A percentile compares a stretch with the other conserved stretches of the same genome.
Evolutionary conservation across 768 basidiomycete species (phyloP).

Genomic region (Agrocybe chaxingu): DNA sequence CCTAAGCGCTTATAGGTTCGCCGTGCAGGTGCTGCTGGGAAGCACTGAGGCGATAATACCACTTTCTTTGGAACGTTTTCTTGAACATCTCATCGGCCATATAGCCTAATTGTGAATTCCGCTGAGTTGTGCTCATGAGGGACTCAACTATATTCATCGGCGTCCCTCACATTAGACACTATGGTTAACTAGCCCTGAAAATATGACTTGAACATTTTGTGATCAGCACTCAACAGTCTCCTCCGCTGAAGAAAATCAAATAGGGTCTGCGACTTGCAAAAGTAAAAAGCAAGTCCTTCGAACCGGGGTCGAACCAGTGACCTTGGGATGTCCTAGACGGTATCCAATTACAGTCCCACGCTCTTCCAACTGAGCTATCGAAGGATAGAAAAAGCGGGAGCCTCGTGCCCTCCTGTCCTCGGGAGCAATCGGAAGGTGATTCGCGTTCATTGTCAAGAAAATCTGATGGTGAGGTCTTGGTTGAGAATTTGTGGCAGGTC

Average conservation of each 20-base stretch:
- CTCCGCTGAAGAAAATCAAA: too few relatives aligned
- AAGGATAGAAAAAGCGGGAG: not conserved
- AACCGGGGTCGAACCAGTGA: slow-evolving; percentile 35
- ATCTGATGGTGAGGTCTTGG: too few relatives aligned
- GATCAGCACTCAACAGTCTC: not conserved
- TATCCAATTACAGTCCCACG: slow-evolving; percentile 41
- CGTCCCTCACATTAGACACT: too few relatives aligned
- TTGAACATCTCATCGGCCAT: not conserved
- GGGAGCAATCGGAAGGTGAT: too few relatives aligned
- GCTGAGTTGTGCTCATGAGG: too few relatives aligned
- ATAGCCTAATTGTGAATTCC: too few relatives aligned
- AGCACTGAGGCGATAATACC: slow-evolving; percentile 1
- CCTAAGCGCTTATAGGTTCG: slow-evolving; percentile 12
- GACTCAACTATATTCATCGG: too few relatives aligned
- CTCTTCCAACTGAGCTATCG: slow-evolving; percentile 32
- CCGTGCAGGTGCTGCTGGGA: not conserved
- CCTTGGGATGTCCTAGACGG: slow-evolving; percentile 31
- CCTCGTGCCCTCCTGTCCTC: too few relatives aligned
- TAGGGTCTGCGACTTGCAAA: not conserved
- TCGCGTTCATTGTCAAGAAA: too few relatives aligned
- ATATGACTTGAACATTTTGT: too few relatives aligned
- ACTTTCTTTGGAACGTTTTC: not conserved
- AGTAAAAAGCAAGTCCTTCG: slow-evolving; percentile 20
- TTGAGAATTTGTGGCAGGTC: too few relatives aligned
- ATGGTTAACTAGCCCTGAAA: too few relatives aligned